Evolutionary conservation across 2,329 filamentous ascomycete species (phyloP).

Genomic region (Diplodia intermedia): DNA sequence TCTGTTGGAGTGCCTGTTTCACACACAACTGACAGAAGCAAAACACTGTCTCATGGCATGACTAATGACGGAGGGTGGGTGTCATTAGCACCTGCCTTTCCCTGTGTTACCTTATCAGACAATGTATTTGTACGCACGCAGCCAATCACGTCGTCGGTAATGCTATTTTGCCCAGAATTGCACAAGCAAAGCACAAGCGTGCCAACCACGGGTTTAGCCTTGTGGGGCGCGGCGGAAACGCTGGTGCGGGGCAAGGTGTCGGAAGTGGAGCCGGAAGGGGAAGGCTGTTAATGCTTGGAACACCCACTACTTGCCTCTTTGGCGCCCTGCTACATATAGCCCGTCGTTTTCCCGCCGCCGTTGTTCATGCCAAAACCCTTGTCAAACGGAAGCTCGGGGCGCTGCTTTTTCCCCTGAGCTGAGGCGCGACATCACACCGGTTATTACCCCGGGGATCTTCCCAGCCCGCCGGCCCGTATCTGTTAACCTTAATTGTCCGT

Average conservation of each 20-base stretch:
- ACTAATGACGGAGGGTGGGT: no score
- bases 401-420: no score
- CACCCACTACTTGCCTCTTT: background rate
- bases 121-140: background rate
- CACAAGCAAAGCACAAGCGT: background rate
- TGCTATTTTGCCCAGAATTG: background rate
- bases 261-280: background rate
- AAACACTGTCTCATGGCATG: no score
- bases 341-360: background rate
- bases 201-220: background rate
- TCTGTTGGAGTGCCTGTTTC: background rate
- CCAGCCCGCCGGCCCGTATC: background rate
- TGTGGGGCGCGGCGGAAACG: background rate
- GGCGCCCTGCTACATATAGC: background rate
- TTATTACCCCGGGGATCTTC: background rate
- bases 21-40: background rate
- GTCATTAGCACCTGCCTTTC: background rate
- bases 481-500: background rate
- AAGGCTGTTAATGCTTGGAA: background rate
- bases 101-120: background rate
- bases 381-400: background rate
- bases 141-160: background rate
- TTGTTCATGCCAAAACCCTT: background rate
- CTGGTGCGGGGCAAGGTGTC: background rate
- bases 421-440: no score